phyloP scores from a whole-genome alignment of 805 yeast species.

The Maudiozyma serrabonitensis region DNA sequence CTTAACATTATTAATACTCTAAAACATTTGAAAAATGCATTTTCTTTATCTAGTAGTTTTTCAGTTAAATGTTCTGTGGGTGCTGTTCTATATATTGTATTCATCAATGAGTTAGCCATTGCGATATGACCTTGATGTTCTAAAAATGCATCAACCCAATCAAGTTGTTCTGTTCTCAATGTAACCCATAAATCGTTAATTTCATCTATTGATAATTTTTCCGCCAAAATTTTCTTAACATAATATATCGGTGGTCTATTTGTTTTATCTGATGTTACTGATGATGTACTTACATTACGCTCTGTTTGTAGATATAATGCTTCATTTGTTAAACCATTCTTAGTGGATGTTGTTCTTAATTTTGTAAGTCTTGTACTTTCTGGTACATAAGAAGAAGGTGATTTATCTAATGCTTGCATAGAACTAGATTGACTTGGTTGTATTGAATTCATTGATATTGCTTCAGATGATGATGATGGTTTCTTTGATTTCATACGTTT shows the following conservation, averaged over 20 bases:
- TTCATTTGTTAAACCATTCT: not conserved
- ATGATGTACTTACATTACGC: constrained; percentile 16
- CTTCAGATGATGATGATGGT: not conserved
- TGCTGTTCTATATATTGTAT: constrained; percentile 27
- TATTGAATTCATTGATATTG: not conserved
- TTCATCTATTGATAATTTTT: constrained; percentile 56
- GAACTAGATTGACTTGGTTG: not conserved
- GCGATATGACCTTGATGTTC: constrained; percentile 74
- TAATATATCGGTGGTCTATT: constrained; percentile 59
- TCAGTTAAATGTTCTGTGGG: constrained; percentile 27
- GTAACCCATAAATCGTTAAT: constrained; percentile 84
- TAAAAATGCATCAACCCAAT: constrained; percentile 76
- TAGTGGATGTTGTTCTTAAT: not conserved
- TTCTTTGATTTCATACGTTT: constrained; percentile 40
- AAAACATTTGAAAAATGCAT: constrained; percentile 65
- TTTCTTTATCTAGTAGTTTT: constrained; percentile 57
- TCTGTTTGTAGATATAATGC: constrained; percentile 3
- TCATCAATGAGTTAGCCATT: constrained; percentile 55
- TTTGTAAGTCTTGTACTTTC: not conserved
- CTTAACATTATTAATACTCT: constrained; percentile 36
- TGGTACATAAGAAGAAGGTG: not conserved
- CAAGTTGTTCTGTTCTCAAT: constrained; percentile 75
- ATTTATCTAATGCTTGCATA: not conserved
- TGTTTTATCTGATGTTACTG: constrained; percentile 23
- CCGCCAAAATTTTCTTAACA: constrained; percentile 63